Evolutionary conservation across 345 rosid species (phyloP).

Genomic region (Eucalyptus cladocalyx): DNA sequence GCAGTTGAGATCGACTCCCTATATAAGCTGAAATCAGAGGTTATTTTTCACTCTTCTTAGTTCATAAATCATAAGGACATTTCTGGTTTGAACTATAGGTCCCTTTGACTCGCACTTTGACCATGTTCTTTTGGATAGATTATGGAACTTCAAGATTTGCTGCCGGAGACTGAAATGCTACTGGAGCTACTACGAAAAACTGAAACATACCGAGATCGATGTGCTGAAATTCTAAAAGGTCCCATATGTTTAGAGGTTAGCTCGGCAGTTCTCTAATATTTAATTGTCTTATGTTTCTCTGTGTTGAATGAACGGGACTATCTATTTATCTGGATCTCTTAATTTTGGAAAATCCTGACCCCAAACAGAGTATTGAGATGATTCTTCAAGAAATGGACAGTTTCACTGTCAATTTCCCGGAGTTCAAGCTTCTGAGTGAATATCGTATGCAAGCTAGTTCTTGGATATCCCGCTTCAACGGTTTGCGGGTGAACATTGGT

Average conservation of each 20-base stretch:
- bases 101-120: neutral
- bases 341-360: neutral
- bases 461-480: slow-evolving; percentile 47
- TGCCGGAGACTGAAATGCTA: slow-evolving; percentile 48
- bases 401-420: slow-evolving; percentile 44
- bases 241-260: slow-evolving; percentile 48
- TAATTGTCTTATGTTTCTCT: neutral
- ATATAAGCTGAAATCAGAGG: slow-evolving; percentile 73
- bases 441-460: slow-evolving; percentile 35
- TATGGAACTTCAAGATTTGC: slow-evolving; percentile 56
- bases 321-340: neutral
- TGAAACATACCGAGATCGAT: slow-evolving; percentile 44
- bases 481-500: slow-evolving; percentile 30
- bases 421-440: slow-evolving; percentile 65
- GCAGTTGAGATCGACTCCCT: slow-evolving; percentile 45
- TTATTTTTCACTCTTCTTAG: neutral
- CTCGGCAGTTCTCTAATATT: neutral
- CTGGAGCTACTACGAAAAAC: slow-evolving; percentile 37
- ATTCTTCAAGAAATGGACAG: slow-evolving; percentile 43
- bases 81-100: neutral
- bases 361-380: slow-evolving; percentile 47
- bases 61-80: neutral
- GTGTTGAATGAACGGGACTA: neutral
- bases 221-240: slow-evolving; percentile 39
- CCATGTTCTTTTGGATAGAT: slow-evolving; percentile 26